Conservation (phyloP, 1,139 yeast genomes). For the Diutina ranongensis region DNA sequence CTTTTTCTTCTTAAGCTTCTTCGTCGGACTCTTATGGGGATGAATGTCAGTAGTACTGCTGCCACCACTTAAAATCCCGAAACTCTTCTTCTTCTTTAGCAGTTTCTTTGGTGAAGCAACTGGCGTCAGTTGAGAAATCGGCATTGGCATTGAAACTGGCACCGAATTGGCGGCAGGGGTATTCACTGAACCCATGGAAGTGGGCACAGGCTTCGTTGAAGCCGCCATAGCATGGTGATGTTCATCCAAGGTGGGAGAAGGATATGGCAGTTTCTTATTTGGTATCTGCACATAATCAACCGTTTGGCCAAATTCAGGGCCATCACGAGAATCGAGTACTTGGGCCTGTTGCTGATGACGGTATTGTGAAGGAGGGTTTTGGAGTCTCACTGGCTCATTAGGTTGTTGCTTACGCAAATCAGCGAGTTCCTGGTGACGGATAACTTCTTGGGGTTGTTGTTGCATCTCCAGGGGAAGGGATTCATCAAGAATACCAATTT, state of each 20-base stretch:
- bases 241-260: conserved; percentile 3
- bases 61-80: conserved; percentile 12
- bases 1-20: conserved; percentile 23
- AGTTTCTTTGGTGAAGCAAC: conserved; percentile 9
- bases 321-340: not conserved
- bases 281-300: not conserved
- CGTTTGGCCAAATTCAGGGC: not conserved
- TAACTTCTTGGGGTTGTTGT: not conserved
- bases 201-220: no score
- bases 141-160: no score
- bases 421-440: not conserved
- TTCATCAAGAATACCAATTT: not conserved
- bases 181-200: no score
- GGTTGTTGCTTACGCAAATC: not conserved
- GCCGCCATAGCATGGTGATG: not conserved
- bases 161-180: not conserved
- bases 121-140: conserved; percentile 1
- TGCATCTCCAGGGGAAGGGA: not conserved
- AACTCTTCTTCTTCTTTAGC: conserved; percentile 16
- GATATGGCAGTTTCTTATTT: not conserved
- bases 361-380: conserved; percentile 3
- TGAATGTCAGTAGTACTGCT: not conserved
- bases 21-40: conserved; percentile 7
- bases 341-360: conserved; percentile 1
- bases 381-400: not conserved